Percentiles rank a stretch among this genome's conserved stretches.
Conservation (phyloP, 2,329 filamentous ascomycete species). For the Verticillium tricorpus region DNA sequence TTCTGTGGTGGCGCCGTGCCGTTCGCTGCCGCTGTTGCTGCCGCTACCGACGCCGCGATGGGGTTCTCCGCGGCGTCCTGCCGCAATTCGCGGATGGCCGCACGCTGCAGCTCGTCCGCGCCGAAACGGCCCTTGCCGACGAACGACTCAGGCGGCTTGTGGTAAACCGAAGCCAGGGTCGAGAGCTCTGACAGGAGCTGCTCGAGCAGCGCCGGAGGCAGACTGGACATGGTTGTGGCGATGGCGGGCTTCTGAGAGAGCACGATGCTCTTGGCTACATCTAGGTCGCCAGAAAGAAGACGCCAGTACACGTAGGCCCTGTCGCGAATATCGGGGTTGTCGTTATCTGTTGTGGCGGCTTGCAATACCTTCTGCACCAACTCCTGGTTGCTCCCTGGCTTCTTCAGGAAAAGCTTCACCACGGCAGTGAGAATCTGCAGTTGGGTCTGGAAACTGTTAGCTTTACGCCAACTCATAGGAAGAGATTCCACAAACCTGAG, state of each 20-base stretch:
- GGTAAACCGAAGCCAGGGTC: constrained; percentile 93
- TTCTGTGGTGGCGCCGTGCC: constrained; percentile 52
- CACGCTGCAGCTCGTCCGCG: constrained; percentile 88
- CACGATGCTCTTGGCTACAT: constrained; percentile 84
- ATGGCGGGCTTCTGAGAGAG: constrained; percentile 94
- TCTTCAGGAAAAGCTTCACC: constrained; percentile 96
- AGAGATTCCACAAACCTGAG: constrained; percentile 57
- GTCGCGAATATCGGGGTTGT: constrained; percentile 96
- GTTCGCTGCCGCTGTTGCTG: constrained; percentile 59
- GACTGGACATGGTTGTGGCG: constrained; percentile 84
- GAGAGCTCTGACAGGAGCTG: constrained; percentile 89
- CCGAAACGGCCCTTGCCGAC: constrained; percentile 92
- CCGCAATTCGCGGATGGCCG: constrained; percentile 92
- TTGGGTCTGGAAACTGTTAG: constrained; percentile 64
- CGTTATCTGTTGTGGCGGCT: constrained; percentile 86
- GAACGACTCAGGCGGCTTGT: constrained; percentile 98
- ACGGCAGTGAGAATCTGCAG: constrained; percentile 95
- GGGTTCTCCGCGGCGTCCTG: constrained; percentile 92
- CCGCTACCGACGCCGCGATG: constrained; percentile 77
- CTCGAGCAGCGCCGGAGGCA: constrained; percentile 79
- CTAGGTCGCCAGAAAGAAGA: constrained; percentile 83
- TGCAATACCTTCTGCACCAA: constrained; percentile 94
- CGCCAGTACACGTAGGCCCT: constrained; percentile 98
- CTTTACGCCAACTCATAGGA: background rate
- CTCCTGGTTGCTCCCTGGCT: constrained; percentile 84